Evolutionary conservation across 2,329 filamentous ascomycete genomes (phyloP).

Genomic region (Monilinia laxa): DNA sequence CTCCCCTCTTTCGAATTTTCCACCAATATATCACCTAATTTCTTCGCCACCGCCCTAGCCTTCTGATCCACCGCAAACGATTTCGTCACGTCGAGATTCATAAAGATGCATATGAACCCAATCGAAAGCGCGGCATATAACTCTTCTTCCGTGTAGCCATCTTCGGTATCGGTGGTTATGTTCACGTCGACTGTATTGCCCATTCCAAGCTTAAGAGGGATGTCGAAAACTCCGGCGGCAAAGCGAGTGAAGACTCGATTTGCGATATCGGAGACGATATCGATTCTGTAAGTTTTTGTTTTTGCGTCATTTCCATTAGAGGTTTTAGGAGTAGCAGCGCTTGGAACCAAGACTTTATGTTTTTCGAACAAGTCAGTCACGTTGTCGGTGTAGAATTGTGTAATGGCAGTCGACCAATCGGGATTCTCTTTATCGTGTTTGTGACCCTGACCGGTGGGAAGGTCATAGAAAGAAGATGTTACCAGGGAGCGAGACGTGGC

Average conservation of each 20-base stretch:
- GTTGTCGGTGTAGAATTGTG: slow-evolving; percentile 10
- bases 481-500: slow-evolving; percentile 10
- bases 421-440: slow-evolving; percentile 8
- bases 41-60: slow-evolving; percentile 55
- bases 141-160: slow-evolving; percentile 34
- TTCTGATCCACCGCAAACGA: slow-evolving; percentile 57
- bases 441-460: neutral
- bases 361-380: slow-evolving; percentile 53
- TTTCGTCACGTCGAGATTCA: slow-evolving; percentile 61
- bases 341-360: slow-evolving; percentile 62
- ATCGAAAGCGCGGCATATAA: slow-evolving; percentile 49
- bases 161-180: neutral
- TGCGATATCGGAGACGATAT: slow-evolving; percentile 61
- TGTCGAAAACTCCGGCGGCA: slow-evolving; percentile 50
- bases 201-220: slow-evolving; percentile 43
- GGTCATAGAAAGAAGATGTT: slow-evolving; percentile 12
- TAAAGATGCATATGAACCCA: slow-evolving; percentile 65
- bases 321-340: slow-evolving; percentile 52
- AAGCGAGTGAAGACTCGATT: slow-evolving; percentile 55
- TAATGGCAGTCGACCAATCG: slow-evolving; percentile 2
- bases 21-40: slow-evolving; percentile 63
- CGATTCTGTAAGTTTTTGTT: slow-evolving; percentile 49
- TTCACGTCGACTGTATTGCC: slow-evolving; percentile 32
- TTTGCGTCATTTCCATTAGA: neutral
- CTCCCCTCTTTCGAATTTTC: slow-evolving; percentile 63